Conservation (phyloP, 768 basidiomycete genomes). For the Mycena albidolilacea region DNA sequence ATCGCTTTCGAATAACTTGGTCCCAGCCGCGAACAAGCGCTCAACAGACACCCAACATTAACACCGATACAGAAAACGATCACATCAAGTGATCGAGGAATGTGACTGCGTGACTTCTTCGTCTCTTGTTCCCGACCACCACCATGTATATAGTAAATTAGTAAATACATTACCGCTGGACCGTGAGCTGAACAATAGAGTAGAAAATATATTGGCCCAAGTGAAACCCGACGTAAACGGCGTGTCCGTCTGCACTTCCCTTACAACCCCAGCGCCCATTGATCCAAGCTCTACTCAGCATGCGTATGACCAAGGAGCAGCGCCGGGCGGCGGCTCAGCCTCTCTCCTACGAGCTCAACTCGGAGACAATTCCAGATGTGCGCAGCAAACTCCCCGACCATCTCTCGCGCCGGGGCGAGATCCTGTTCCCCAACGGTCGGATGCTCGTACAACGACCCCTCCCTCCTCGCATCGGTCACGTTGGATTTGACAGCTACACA, state of each 20-base stretch:
- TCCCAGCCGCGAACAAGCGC: too few relatives aligned
- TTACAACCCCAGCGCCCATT: too few relatives aligned
- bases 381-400: conserved; percentile 4
- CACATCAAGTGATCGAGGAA: too few relatives aligned
- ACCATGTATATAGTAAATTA: neutral
- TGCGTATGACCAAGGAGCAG: neutral
- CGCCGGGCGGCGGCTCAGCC: too few relatives aligned
- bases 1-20: too few relatives aligned
- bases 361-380: too few relatives aligned
- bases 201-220: neutral
- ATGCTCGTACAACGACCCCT: conserved; percentile 4
- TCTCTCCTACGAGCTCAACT: too few relatives aligned
- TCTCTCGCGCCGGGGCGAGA: neutral
- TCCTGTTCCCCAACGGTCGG: neutral
- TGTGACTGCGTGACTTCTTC: neutral
- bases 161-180: neutral
- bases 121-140: neutral
- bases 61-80: too few relatives aligned
- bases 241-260: neutral
- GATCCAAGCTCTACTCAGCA: neutral
- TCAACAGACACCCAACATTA: too few relatives aligned
- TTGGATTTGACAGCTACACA: neutral
- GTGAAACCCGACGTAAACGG: neutral
- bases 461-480: conserved; percentile 4
- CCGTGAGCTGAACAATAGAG: neutral